phyloP scores from a whole-genome alignment of 73 alveolate genomes.

The Paramecium pentaurelia region DNA sequence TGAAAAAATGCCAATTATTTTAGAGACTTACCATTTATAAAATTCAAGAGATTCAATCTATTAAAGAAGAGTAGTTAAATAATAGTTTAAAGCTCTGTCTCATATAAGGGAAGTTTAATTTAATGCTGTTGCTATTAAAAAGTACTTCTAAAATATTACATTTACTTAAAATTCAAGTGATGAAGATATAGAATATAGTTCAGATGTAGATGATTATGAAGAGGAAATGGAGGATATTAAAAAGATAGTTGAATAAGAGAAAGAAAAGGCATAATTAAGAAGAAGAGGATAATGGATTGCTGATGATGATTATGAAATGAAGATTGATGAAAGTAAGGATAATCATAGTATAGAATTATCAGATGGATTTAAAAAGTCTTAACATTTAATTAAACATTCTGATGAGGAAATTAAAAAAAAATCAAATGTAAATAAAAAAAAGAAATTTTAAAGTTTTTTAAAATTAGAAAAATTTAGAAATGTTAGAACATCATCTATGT shows the following conservation, averaged over 20 bases:
- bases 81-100: neutral
- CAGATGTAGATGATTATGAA: slow-evolving; percentile 11
- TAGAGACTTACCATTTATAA: neutral
- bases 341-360: neutral
- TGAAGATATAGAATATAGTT: slow-evolving; percentile 23
- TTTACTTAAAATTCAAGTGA: slow-evolving; percentile 18
- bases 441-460: neutral
- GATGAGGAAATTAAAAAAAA: neutral
- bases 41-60: neutral
- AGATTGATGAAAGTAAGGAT: neutral
- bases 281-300: neutral
- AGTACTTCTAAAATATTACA: neutral
- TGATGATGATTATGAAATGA: neutral
- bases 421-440: neutral
- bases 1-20: neutral
- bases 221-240: slow-evolving; percentile 30
- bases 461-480: neutral
- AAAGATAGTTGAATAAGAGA: slow-evolving; percentile 2
- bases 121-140: neutral
- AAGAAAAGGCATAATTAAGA: neutral
- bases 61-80: neutral
- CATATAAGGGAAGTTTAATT: neutral
- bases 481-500: slow-evolving; percentile 19
- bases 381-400: neutral
- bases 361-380: neutral